phyloP scores from a whole-genome alignment of 257 asterid genomes.

The Petunia secreta region DNA sequence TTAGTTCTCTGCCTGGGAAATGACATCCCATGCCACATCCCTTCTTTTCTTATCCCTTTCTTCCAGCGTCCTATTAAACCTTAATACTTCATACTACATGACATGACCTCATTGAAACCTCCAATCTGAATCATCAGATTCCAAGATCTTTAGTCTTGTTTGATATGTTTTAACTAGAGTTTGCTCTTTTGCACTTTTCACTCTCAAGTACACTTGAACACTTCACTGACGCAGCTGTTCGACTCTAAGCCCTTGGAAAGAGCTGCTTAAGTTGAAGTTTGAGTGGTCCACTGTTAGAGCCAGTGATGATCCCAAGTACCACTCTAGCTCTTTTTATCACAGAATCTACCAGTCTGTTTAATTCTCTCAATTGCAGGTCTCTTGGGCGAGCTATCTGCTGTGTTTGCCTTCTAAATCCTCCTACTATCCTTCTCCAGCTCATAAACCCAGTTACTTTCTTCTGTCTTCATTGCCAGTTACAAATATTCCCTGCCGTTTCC shows the following conservation, averaged over 20 bases:
- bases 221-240: not conserved
- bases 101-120: not conserved
- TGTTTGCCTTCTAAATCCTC: not conserved
- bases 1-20: slow-evolving; percentile 13
- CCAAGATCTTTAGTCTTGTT: not conserved
- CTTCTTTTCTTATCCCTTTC: not conserved
- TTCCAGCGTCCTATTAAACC: not conserved
- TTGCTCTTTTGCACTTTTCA: not conserved
- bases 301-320: not conserved
- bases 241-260: not conserved
- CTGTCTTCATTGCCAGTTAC: not conserved
- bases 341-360: slow-evolving; percentile 2
- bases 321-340: not conserved
- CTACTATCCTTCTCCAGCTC: not conserved
- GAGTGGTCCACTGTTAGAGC: not conserved
- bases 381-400: not conserved
- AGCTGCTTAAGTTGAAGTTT: not conserved
- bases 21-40: not conserved
- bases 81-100: not conserved
- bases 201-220: slow-evolving; percentile 8
- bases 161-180: not conserved
- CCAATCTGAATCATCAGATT: not conserved
- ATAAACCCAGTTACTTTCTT: not conserved
- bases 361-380: not conserved
- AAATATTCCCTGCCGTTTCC: not conserved